These are phyloP conservation scores for Coemansia sp. DNA, from an alignment of 192 early-diverging fungal species.

Conservation along the genomic window DNA sequence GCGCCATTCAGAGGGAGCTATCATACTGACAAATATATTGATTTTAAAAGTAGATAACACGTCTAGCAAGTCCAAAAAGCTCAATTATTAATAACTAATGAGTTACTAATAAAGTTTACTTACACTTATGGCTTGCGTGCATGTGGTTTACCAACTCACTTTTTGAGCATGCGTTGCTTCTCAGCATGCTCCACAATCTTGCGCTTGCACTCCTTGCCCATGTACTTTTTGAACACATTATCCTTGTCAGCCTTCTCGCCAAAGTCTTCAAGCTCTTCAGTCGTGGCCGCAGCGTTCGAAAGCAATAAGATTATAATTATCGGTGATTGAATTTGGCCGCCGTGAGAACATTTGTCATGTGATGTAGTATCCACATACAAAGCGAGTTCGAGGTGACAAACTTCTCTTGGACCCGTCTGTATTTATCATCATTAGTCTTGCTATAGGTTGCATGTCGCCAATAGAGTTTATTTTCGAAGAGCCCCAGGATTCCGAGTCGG, in stretches of 20 bases:
- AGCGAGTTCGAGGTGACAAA: not conserved
- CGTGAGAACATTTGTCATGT: not conserved
- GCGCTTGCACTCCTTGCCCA: slow-evolving; percentile 90
- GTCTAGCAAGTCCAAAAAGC: not conserved
- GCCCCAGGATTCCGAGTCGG: slow-evolving; percentile 19
- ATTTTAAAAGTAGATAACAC: not conserved
- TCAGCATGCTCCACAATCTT: slow-evolving; percentile 88
- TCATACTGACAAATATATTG: not conserved
- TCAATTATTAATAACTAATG: not conserved
- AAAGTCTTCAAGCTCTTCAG: slow-evolving; percentile 88
- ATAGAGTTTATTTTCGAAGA: slow-evolving; percentile 28
- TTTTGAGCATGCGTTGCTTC: slow-evolving; percentile 77
- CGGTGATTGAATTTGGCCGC: not conserved
- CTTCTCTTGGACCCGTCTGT: not conserved
- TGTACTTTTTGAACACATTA: slow-evolving; percentile 94
- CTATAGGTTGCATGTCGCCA: not conserved
- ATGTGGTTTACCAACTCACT: slow-evolving; percentile 14
- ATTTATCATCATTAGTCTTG: not conserved
- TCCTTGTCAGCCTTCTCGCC: slow-evolving; percentile 97
- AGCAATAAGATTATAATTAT: not conserved
- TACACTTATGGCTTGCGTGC: not conserved
- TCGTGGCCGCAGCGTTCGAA: not conserved
- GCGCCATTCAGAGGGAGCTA: slow-evolving; percentile 24
- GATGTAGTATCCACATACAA: not conserved
- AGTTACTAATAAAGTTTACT: not conserved